These are phyloP conservation scores for Lanzia echinophila DNA, from an alignment of 2,329 filamentous ascomycete genomes.

Conservation along the genomic window DNA sequence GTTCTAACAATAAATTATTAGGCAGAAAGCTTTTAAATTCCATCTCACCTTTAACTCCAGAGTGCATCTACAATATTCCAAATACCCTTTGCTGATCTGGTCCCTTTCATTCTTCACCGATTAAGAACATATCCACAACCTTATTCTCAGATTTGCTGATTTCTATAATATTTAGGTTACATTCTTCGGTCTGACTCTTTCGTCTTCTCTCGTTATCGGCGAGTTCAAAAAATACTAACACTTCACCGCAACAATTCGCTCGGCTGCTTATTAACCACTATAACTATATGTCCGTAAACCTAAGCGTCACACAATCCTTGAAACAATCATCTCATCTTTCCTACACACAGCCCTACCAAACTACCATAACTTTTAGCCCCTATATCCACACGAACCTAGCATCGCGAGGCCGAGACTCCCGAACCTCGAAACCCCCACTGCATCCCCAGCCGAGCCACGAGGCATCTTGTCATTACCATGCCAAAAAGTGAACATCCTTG, in stretches of 20 bases:
- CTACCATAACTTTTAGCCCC: not conserved
- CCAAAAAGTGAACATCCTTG: too few relatives aligned
- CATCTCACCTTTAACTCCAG: too few relatives aligned
- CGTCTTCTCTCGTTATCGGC: not conserved
- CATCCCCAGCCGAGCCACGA: not conserved
- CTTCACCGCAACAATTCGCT: not conserved
- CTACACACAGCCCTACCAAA: not conserved
- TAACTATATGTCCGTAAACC: not conserved
- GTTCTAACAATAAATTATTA: too few relatives aligned
- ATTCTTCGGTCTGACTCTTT: not conserved
- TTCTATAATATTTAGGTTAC: not conserved
- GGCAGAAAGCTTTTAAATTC: too few relatives aligned
- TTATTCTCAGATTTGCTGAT: not conserved
- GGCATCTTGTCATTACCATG: too few relatives aligned
- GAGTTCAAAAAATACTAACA: not conserved
- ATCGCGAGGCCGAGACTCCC: too few relatives aligned
- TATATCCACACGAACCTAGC: not conserved
- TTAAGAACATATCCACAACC: not conserved
- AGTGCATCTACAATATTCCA: not conserved
- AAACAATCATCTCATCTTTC: not conserved
- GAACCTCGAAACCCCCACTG: not conserved
- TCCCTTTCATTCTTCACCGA: not conserved
- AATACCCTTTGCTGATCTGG: not conserved
- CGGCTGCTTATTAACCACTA: not conserved
- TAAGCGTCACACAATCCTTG: not conserved